These are phyloP conservation scores for Cladophialophora exuberans DNA, from an alignment of 2,329 filamentous ascomycete species.

Conservation along the genomic window DNA sequence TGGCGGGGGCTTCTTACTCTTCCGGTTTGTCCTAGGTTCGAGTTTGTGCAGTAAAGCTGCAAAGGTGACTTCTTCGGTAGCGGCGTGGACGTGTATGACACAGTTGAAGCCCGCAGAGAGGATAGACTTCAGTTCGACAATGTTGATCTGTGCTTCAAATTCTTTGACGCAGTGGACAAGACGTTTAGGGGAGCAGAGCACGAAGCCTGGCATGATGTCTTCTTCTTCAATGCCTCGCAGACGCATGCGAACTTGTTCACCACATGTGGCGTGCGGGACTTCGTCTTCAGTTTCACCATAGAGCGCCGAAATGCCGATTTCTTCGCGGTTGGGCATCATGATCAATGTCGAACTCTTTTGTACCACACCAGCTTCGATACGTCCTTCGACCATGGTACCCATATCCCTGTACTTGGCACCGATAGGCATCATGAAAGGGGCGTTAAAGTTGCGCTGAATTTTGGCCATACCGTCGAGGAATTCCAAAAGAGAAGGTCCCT, in stretches of 20 bases:
- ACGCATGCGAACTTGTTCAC: conserved; percentile 91
- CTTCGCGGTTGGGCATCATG: conserved; percentile 94
- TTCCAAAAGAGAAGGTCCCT: conserved; percentile 88
- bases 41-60: conserved; percentile 85
- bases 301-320: conserved; percentile 77
- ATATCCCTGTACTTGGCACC: conserved; percentile 96
- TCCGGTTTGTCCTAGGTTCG: conserved; percentile 90
- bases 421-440: conserved; percentile 99
- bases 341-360: conserved; percentile 85
- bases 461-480: conserved; percentile 94
- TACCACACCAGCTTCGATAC: conserved; percentile 91
- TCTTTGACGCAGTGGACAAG: conserved; percentile 85
- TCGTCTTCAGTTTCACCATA: conserved; percentile 98
- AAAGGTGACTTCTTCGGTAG: conserved; percentile 97
- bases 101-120: conserved; percentile 96
- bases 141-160: conserved; percentile 96
- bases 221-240: conserved; percentile 96
- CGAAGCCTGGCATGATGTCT: conserved; percentile 92
- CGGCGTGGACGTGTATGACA: conserved; percentile 94
- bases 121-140: conserved; percentile 93
- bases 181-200: conserved; percentile 91
- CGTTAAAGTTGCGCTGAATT: conserved; percentile 92
- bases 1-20: conserved; percentile 89
- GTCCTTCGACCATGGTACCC: conserved; percentile 96
- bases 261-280: conserved; percentile 76